Percentiles rank a stretch among this genome's conserved stretches.
These are phyloP conservation scores for Sugiyamaella chiloensis DNA, from an alignment of 805 yeast species.

Conservation along the genomic window DNA sequence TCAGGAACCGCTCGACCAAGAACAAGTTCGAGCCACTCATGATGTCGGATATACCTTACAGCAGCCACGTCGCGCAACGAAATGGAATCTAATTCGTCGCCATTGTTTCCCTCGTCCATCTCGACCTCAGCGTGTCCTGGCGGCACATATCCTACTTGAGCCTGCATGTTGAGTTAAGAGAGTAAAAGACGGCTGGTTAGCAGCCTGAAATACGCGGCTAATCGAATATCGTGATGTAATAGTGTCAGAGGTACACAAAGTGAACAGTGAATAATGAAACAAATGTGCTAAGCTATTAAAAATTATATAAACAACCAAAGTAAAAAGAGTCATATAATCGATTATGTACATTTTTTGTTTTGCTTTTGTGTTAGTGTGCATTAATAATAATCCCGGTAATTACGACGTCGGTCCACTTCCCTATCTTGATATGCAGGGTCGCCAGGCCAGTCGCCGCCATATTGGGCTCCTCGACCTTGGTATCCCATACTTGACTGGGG, in stretches of 20 bases:
- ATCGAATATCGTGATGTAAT: not conserved
- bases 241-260: no score
- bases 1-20: slow-evolving; percentile 37
- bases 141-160: not conserved
- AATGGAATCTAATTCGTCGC: slow-evolving; percentile 41
- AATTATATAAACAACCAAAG: no score
- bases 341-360: no score
- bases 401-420: not conserved
- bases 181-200: not conserved
- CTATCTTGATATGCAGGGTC: not conserved
- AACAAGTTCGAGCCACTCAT: slow-evolving; percentile 43
- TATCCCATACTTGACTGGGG: slow-evolving; percentile 3
- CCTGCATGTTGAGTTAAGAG: slow-evolving; percentile 1
- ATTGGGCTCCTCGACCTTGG: not conserved
- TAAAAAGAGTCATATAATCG: no score
- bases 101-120: slow-evolving; percentile 28
- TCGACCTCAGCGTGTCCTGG: slow-evolving; percentile 21
- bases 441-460: not conserved
- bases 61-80: slow-evolving; percentile 42
- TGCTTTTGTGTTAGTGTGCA: not conserved
- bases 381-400: slow-evolving; percentile 5
- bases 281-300: no score
- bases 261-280: no score
- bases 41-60: slow-evolving; percentile 40
- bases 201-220: not conserved